Evolutionary conservation across 441 rosid genomes (phyloP).

Genomic region (Metrosideros polymorpha): DNA sequence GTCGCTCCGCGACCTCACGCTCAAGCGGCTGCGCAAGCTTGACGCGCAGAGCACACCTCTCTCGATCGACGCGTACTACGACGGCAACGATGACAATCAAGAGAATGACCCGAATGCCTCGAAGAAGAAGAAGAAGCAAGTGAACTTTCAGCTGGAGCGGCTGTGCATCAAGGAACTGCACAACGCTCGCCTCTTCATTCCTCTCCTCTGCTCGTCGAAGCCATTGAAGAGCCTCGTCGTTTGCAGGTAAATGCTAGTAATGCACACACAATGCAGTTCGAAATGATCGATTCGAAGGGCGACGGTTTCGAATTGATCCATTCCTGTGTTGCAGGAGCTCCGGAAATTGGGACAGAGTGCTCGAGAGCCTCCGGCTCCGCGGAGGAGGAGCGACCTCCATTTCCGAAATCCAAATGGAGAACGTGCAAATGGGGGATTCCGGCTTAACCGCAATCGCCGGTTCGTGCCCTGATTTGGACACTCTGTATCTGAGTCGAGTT

Average conservation of each 20-base stretch:
- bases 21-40: slow-evolving; percentile 31
- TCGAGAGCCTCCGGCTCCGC: slow-evolving; percentile 5
- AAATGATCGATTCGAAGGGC: background rate
- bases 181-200: slow-evolving; percentile 28
- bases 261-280: background rate
- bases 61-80: background rate
- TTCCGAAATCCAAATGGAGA: slow-evolving; percentile 32
- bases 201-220: slow-evolving; percentile 11
- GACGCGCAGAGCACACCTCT: slow-evolving; percentile 18
- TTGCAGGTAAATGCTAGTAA: background rate
- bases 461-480: slow-evolving; percentile 23
- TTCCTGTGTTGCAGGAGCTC: slow-evolving; percentile 20
- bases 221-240: slow-evolving; percentile 22
- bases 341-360: slow-evolving; percentile 32
- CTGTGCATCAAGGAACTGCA: slow-evolving; percentile 34
- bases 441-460: slow-evolving; percentile 24
- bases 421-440: slow-evolving; percentile 26
- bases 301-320: background rate
- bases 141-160: slow-evolving; percentile 5
- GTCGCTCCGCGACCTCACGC: slow-evolving; percentile 25
- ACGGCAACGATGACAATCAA: background rate
- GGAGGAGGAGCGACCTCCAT: slow-evolving; percentile 2
- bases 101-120: background rate
- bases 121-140: background rate
- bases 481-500: slow-evolving; percentile 21